Conservation (phyloP, 495 filamentous ascomycete genomes). For the Penicillium bovifimosum region DNA sequence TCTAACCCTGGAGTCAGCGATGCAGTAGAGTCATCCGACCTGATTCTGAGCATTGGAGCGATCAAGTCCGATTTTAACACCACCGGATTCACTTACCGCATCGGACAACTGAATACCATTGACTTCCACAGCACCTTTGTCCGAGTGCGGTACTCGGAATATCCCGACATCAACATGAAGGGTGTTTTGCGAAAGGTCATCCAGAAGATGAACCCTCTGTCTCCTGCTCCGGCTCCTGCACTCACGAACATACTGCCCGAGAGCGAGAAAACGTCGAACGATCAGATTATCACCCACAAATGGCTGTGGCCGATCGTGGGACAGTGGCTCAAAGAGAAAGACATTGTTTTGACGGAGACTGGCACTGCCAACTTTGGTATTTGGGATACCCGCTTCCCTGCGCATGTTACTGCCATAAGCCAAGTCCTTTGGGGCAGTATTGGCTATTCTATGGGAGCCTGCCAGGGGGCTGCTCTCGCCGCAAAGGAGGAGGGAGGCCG, state of each 20-base stretch:
- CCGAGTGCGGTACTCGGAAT: constrained; percentile 73
- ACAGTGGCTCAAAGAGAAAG: constrained; percentile 66
- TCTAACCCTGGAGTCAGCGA: constrained; percentile 64
- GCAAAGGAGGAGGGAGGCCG: constrained; percentile 55
- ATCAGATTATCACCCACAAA: constrained; percentile 66
- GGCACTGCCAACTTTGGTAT: constrained; percentile 89
- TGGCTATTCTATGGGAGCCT: constrained; percentile 73
- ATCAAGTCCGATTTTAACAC: constrained; percentile 92
- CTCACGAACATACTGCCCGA: constrained; percentile 53
- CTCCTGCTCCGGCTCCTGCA: constrained; percentile 33
- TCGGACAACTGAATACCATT: constrained; percentile 76
- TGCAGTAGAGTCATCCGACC: constrained; percentile 71
- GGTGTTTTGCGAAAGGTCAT: constrained; percentile 76
- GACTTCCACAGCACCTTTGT: constrained; percentile 80
- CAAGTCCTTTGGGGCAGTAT: constrained; percentile 91
- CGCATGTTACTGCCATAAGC: constrained; percentile 66
- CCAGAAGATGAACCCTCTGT: constrained; percentile 53
- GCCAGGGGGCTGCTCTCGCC: constrained; percentile 70
- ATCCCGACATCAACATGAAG: constrained; percentile 78
- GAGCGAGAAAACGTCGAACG: constrained; percentile 41
- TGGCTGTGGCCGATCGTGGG: constrained; percentile 84
- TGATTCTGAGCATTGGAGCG: constrained; percentile 77
- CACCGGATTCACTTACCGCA: constrained; percentile 78
- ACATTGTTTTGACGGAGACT: constrained; percentile 83
- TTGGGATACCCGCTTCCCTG: constrained; percentile 79